Base-by-base conservation (phyloP, 2,329 filamentous ascomycete genomes). In the Monosporascus ibericus region DNA sequence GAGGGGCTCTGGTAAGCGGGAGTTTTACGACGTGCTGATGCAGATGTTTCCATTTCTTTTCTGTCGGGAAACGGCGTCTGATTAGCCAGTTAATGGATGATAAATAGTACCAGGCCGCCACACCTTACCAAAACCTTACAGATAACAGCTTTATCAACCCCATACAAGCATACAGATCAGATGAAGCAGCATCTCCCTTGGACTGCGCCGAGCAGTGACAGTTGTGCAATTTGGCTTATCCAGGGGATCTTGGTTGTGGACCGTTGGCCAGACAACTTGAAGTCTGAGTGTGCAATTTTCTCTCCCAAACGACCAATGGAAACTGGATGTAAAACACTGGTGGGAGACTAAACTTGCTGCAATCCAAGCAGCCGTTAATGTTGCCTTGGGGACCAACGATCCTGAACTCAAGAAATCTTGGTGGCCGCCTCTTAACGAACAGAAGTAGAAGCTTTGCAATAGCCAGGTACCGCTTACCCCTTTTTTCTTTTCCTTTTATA, bases 221-320 rank as follows among this genome's bases (percentile, higher is more conserved):
- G 20, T 58, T 55, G 55, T 59, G 55, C 22, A 59, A 53, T 14
- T 37, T 48, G 25, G 51, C 53, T 17, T 52, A 56, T 37, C 52
- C 57, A 2, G 39, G 22, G 15, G 39, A 52, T 17, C 39, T 38
- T 17, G 46, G 51, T 1, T 59, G 57, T 22, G 57, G 57, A 6
- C 57, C 57, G 0, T 36, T 59, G 2, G 52, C 54, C 6, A n/a
- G n/a, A n/a, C n/a, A n/a, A n/a, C n/a, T n/a, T n/a, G n/a, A n/a
- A n/a, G n/a, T n/a, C n/a, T n/a, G n/a, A n/a, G n/a, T 3, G n/a
- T 53, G 1, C 48, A 53, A 24, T 44, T 2, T 55, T 68, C 48
- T 65, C 68, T 57, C 14, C 49, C 55, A 2, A 38, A 42, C 4
- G 52, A 57, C 25, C 55, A 57, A 30, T 57, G 55, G 55, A 53